phyloP scores from a whole-genome alignment of 2,329 filamentous ascomycete genomes.

The Penicillium expansum region DNA sequence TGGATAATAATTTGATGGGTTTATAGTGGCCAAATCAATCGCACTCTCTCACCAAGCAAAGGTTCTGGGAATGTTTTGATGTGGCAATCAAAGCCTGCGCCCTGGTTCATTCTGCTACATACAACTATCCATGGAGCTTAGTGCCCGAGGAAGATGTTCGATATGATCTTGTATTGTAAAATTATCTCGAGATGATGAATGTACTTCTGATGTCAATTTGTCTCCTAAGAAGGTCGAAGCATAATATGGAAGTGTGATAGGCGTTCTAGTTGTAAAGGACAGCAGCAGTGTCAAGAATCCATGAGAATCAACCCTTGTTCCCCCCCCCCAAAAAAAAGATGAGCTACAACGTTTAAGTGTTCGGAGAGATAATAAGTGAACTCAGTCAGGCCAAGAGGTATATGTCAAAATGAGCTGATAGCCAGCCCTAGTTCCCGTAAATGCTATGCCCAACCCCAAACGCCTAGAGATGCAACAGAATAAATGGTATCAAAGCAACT shows the following conservation, averaged over 20 bases:
- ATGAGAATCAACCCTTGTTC: background rate
- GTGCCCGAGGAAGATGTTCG: background rate
- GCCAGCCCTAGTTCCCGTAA: background rate
- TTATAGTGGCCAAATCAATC: background rate
- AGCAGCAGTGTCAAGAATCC: background rate
- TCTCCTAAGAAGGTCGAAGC: background rate
- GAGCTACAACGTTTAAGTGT: background rate
- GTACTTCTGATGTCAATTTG: background rate
- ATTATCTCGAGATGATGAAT: background rate
- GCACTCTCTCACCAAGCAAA: background rate
- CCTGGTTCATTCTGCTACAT: background rate
- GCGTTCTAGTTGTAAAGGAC: background rate
- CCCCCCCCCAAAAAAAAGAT: too few species aligned
- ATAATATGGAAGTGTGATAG: background rate
- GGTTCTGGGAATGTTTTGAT: background rate
- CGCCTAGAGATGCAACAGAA: slow-evolving; percentile 9
- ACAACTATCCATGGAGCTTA: background rate
- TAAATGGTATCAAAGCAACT: slow-evolving; percentile 27
- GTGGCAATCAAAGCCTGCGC: background rate
- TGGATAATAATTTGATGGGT: background rate
- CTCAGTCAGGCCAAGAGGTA: background rate
- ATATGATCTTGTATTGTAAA: background rate
- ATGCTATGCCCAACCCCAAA: slow-evolving; percentile 5
- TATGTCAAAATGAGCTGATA: background rate
- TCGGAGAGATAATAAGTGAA: too few species aligned